Evolutionary conservation across 306 rosid species (phyloP), one percentile per base, ranked within the genome.

Genomic region (Purshia tridentata): DNA sequence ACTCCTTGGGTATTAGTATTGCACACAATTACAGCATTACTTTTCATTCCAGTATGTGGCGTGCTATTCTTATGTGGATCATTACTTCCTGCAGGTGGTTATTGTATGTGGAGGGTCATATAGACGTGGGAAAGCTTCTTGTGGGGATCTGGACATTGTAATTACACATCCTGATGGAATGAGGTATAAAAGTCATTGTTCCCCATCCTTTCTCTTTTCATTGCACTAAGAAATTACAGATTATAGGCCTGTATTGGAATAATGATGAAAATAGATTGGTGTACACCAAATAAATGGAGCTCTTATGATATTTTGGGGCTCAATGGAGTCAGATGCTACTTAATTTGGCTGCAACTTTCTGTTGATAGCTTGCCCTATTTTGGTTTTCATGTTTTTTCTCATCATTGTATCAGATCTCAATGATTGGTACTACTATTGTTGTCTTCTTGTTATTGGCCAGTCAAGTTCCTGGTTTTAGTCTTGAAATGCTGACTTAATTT

Each of bases 91-190:
- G 70, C 77, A 94, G 98, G 88, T 85, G 77, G 74, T 66, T 42
- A 81, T 94, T 57, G 65, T 89, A 60, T 94, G 98, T 78, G 98
- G 98, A 67, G 97, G 98, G 78, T 94, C 98, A 73, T 94, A 75
- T 80, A 85, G 97, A 75, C 94, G 97, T 20, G 96, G 98, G 62
- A 94, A 89, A 86, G 85, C 96, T 67, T 86, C 91, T 45, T 94
- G 97, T 73, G 98, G 98, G 57, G 98, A 94, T 86, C 83, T 94
- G 81, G 98, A 94, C 78, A 75, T 94, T 80, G 70, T 94, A 78
- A 80, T 91, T 57, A 94, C 97, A 40, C 97, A 94, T 83, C 96
- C 96, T 53, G 96, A 94, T 88, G 97, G 96, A 73, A 81, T 59
- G 69, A 91, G 98, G 98, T 91, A 66, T 23, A 40, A 53, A 60